A percentile compares a stretch with the other conserved stretches of the same genome.
These are phyloP conservation scores for Trypethelium eluteriae DNA, from an alignment of 495 filamentous ascomycete species.

Conservation along the genomic window DNA sequence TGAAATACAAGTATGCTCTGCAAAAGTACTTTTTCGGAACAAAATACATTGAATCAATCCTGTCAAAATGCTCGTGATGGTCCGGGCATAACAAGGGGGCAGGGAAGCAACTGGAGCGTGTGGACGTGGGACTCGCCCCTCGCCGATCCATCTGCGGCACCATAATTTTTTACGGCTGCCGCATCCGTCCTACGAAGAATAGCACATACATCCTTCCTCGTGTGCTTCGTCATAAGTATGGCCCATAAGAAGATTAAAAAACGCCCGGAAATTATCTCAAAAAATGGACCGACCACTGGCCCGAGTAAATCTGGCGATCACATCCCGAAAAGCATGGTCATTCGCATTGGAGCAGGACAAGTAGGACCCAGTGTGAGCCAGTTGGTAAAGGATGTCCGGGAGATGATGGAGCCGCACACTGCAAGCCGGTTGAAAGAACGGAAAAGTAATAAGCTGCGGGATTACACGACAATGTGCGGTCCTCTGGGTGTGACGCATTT, in stretches of 20 bases:
- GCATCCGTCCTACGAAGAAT: too few relatives aligned
- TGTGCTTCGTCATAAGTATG: constrained; percentile 45
- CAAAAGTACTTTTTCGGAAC: too few relatives aligned
- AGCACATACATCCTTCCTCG: too few relatives aligned
- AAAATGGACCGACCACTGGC: constrained; percentile 39
- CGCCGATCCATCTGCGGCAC: too few relatives aligned
- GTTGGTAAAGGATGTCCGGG: constrained; percentile 81
- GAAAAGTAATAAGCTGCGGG: constrained; percentile 77
- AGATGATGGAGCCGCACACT: constrained; percentile 93
- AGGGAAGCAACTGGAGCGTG: too few relatives aligned
- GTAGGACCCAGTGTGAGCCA: constrained; percentile 88
- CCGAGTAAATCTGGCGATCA: constrained; percentile 44
- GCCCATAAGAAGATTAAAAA: constrained; percentile 79
- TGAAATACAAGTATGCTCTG: too few relatives aligned
- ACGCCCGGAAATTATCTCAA: constrained; percentile 63
- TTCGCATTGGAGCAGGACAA: constrained; percentile 88
- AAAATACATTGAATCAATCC: too few relatives aligned
- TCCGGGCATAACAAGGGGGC: too few relatives aligned
- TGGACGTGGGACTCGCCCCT: too few relatives aligned
- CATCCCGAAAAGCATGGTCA: constrained; percentile 93
- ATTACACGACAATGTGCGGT: constrained; percentile 93
- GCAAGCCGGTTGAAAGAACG: constrained; percentile 78
- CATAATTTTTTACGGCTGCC: too few relatives aligned
- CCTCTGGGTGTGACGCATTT: constrained; percentile 91
- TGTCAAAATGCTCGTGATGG: too few relatives aligned